Conservation (phyloP, 305 asterid genomes). For the Solanum aculeatissimum region DNA sequence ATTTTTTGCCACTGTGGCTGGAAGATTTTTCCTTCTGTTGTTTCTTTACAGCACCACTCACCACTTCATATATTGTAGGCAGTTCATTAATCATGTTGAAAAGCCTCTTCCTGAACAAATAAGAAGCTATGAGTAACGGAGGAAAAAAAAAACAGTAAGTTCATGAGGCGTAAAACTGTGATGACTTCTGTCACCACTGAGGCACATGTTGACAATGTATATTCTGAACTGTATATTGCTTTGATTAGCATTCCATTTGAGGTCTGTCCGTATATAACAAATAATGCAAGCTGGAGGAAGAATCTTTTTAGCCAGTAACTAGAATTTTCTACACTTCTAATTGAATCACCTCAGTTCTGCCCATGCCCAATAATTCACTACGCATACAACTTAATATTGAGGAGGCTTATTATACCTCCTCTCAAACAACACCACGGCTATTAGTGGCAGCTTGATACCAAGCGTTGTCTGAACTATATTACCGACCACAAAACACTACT, state of each 20-base stretch:
- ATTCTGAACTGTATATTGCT: not conserved
- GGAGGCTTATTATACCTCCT: not conserved
- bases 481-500: not conserved
- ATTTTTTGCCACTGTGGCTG: constrained; percentile 38
- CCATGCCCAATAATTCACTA: not conserved
- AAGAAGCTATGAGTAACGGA: not conserved
- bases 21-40: constrained; percentile 52
- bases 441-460: not conserved
- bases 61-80: constrained; percentile 62
- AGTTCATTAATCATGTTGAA: constrained; percentile 66
- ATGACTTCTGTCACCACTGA: not conserved
- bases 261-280: not conserved
- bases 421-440: not conserved
- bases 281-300: not conserved
- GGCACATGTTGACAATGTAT: not conserved
- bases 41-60: constrained; percentile 48
- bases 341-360: not conserved
- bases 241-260: not conserved
- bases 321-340: not conserved
- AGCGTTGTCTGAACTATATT: not conserved
- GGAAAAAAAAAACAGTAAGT: not conserved
- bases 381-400: not conserved
- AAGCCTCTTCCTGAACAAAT: constrained; percentile 50
- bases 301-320: not conserved
- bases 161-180: not conserved